Evolutionary conservation across 805 yeast genomes (phyloP).

Genomic region (Naumovozyma castellii): DNA sequence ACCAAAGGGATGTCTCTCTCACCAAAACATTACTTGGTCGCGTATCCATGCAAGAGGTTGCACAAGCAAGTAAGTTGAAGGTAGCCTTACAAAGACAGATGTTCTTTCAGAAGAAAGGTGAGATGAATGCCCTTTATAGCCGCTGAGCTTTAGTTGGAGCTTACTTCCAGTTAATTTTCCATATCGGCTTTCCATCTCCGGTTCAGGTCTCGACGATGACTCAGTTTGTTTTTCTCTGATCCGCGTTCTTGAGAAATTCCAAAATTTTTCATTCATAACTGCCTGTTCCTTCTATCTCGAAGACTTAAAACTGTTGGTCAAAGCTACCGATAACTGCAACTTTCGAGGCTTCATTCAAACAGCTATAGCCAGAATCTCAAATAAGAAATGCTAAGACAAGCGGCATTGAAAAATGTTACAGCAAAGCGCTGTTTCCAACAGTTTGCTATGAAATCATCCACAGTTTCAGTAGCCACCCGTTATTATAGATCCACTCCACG

Average conservation of each 20-base stretch:
- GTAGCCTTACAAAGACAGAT: constrained; percentile 49
- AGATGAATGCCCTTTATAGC: constrained; percentile 39
- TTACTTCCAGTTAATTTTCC: constrained; percentile 1
- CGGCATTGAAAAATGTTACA: constrained; percentile 12
- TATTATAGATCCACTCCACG: constrained; percentile 31
- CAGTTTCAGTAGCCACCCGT: constrained; percentile 4
- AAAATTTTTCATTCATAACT: neutral
- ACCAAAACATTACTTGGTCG: constrained; percentile 17
- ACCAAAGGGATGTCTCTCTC: constrained; percentile 23
- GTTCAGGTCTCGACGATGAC: neutral
- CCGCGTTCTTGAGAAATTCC: neutral
- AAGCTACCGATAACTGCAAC: no score
- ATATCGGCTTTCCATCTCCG: neutral
- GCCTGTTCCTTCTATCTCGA: neutral
- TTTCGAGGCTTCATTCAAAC: no score
- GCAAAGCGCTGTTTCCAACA: constrained; percentile 11
- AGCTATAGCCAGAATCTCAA: no score
- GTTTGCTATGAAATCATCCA: constrained; percentile 1
- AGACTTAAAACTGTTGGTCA: neutral
- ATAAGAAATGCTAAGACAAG: constrained; percentile 22
- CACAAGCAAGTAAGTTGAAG: neutral
- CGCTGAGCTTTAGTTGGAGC: neutral
- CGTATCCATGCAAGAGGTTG: constrained; percentile 2
- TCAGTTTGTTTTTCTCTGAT: neutral
- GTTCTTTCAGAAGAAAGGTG: constrained; percentile 47